A percentile compares a stretch with the other conserved stretches of the same genome.
Evolutionary conservation across 306 rosid genomes (phyloP).

Genomic region (Lathyrus tuberosus): DNA sequence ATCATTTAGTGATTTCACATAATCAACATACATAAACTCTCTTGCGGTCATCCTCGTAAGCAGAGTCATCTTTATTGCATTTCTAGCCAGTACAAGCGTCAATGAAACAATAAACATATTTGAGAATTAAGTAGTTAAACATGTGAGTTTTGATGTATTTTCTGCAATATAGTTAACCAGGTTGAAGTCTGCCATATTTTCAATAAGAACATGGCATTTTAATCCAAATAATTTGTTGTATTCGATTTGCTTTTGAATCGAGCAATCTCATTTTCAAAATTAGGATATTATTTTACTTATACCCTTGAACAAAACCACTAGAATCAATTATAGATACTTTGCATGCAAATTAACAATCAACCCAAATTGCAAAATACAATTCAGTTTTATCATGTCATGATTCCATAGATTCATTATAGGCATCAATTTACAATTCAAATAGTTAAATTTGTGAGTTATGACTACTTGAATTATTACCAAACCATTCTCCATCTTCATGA

Average conservation of each 20-base stretch:
- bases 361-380: neutral
- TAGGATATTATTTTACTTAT: neutral
- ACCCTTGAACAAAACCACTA: neutral
- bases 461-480: constrained; percentile 5
- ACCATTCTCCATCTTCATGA: neutral
- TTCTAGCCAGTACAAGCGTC: too few species aligned
- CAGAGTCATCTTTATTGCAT: too few species aligned
- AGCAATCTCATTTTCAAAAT: neutral
- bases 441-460: neutral
- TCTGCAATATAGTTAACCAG: neutral
- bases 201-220: neutral
- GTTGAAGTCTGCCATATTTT: neutral
- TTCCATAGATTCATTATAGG: neutral
- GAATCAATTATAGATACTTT: neutral
- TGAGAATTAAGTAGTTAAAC: neutral
- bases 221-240: too few species aligned
- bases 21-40: too few species aligned
- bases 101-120: too few species aligned
- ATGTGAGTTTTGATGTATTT: neutral
- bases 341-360: constrained; percentile 14
- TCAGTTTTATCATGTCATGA: constrained; percentile 2
- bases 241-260: neutral
- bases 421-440: neutral
- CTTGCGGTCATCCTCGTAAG: too few species aligned
- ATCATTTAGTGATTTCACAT: too few species aligned